Base-by-base conservation (phyloP, 2,329 filamentous ascomycete species). In the Exophiala viscosa region DNA sequence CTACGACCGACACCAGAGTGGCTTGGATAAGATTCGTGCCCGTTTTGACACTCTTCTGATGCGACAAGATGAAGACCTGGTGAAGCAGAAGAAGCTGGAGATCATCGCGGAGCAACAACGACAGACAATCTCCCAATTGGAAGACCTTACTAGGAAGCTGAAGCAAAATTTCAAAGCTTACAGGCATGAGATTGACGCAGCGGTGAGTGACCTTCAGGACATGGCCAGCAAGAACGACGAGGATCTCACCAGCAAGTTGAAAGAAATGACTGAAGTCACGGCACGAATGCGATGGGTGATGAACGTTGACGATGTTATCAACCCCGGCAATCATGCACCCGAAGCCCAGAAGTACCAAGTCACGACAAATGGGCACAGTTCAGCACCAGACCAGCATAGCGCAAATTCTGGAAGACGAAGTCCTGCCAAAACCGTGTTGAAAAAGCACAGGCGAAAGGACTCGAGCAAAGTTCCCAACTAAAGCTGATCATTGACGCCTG, bases 231-330 rank as follows among this genome's bases (percentile, higher is more conserved):
- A 52, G 18, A 64, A 66, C 41, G 60, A 66, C 14, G 45, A 57
- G 4, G 64, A 57, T 17, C 67, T 75, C 18, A 66, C 72, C 15
- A 58, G 64, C 6, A 67, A 67, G 33, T 62, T 76, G 35, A 65
- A 64, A 28, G 69, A 73, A 15, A 62, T 76, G 58, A 69, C 68
- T 42, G 67, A 72, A 51, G 69, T 70, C 1, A 67, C 71, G 48
- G 72, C 66, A 2, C 64, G 72, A 57, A 76, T 77, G 75, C 74
- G 67, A 59, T 77, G 75, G 73, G 69, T 69, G n/a, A 70, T 76
- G 45, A 72, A 70, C 33, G 62, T 76, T 48, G 70, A 72, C 50
- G 60, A 62, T 32, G 60, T 70, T 45, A 60, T 70, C 36, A 62
- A 61, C 43, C 45, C 47, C 38, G 50, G 54, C 41, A 47, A 48